Conservation (phyloP, 2,329 filamentous ascomycete genomes). For the Cladosporium colombiae region DNA sequence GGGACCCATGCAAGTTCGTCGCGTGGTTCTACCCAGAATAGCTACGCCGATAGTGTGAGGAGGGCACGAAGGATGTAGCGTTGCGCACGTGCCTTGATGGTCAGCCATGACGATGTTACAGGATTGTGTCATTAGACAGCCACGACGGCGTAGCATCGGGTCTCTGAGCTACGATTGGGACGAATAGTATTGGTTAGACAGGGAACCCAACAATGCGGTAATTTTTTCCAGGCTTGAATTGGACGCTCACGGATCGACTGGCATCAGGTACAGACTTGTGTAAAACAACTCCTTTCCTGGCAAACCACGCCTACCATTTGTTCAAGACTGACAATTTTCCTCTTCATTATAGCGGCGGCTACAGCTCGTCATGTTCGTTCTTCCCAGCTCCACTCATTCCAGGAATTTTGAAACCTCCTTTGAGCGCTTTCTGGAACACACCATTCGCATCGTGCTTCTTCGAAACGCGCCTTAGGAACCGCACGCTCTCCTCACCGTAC, state of each 20-base stretch:
- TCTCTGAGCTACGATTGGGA: neutral
- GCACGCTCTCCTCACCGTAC: constrained; percentile 36
- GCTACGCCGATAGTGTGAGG: neutral
- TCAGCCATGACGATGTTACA: neutral
- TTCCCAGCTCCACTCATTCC: neutral
- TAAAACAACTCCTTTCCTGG: neutral
- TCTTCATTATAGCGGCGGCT: neutral
- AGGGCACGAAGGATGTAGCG: neutral
- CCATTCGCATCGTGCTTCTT: constrained; percentile 39
- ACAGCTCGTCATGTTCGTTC: constrained; percentile 1
- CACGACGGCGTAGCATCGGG: neutral
- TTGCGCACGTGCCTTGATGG: neutral
- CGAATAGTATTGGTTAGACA: neutral
- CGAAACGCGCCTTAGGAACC: constrained; percentile 34
- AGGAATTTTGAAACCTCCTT: constrained; percentile 39
- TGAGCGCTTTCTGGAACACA: constrained; percentile 40
- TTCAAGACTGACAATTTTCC: neutral
- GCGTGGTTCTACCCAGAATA: neutral
- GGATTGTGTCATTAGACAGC: neutral
- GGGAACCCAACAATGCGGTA: neutral
- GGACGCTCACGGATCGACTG: neutral
- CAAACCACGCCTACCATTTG: too few relatives aligned
- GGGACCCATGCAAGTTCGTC: neutral
- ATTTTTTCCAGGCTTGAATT: neutral
- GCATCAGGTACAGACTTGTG: neutral